Conservation (phyloP, 768 basidiomycete species). For the Dentipellis sp. region DNA sequence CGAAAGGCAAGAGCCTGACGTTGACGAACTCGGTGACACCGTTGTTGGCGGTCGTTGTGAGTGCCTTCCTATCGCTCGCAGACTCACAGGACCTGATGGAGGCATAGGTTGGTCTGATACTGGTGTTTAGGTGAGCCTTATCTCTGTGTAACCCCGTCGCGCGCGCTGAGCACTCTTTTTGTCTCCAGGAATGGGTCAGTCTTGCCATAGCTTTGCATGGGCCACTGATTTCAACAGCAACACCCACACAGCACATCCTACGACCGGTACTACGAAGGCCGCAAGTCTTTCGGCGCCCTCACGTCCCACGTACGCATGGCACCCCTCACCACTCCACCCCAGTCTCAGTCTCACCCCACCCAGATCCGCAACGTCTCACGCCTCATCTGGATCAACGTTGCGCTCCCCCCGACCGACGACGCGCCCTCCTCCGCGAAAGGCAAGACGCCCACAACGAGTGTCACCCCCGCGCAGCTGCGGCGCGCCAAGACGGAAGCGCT, state of each 20-base stretch:
- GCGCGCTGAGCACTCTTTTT: too few relatives aligned
- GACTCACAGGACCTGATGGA: background rate
- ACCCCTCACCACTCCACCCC: too few relatives aligned
- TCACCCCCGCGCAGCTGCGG: constrained; percentile 45
- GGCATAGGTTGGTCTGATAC: constrained; percentile 71
- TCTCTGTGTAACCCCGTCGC: background rate
- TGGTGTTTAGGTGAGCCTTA: constrained; percentile 69
- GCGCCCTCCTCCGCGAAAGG: constrained; percentile 28
- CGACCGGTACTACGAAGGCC: constrained; percentile 82
- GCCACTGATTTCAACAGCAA: background rate
- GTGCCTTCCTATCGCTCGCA: constrained; percentile 17
- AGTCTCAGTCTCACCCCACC: background rate
- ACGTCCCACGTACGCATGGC: constrained; percentile 43
- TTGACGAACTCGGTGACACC: constrained; percentile 83
- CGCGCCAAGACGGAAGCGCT: constrained; percentile 63
- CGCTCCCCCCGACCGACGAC: constrained; percentile 49
- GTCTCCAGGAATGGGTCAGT: constrained; percentile 50
- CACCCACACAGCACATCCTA: constrained; percentile 59
- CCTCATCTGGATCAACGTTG: constrained; percentile 71
- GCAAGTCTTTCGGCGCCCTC: constrained; percentile 71
- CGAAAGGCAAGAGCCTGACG: constrained; percentile 47
- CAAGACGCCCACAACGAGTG: constrained; percentile 36
- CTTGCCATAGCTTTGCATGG: too few relatives aligned
- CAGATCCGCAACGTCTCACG: constrained; percentile 68
- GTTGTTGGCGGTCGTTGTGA: constrained; percentile 80